Percentiles rank a stretch among this genome's conserved stretches.
Conservation (phyloP, 352 stramenopile species). For the Pythium dissimile region DNA sequence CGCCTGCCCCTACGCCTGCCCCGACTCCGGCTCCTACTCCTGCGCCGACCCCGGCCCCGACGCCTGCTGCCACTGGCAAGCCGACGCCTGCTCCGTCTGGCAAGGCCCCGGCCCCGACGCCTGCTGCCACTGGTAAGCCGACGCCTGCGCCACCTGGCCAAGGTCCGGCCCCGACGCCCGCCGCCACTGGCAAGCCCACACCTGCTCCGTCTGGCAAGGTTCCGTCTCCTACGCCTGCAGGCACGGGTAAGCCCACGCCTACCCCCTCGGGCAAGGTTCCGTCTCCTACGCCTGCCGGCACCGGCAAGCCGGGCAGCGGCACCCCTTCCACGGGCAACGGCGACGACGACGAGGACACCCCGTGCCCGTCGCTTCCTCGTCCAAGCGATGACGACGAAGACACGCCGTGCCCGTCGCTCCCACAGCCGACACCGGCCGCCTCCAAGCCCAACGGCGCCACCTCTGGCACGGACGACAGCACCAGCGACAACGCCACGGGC, state of each 20-base stretch:
- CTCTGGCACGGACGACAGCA: too few relatives aligned
- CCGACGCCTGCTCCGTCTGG: neutral
- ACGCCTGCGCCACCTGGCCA: too few relatives aligned
- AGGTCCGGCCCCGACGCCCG: neutral
- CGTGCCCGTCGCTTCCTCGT: slow-evolving; percentile 31
- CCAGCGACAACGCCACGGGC: neutral
- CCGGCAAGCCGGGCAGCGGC: neutral
- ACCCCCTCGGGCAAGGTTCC: neutral
- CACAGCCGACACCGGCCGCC: slow-evolving; percentile 15
- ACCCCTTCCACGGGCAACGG: neutral
- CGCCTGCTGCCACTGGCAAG: neutral
- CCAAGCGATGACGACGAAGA: slow-evolving; percentile 20
- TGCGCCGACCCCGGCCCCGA: neutral
- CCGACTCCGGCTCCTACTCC: slow-evolving; percentile 4
- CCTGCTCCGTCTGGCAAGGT: neutral
- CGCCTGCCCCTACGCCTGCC: slow-evolving; percentile 10
- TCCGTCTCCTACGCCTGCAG: neutral
- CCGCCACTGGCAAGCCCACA: neutral
- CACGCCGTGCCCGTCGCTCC: slow-evolving; percentile 13
- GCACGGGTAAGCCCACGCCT: neutral
- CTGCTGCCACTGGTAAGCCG: neutral
- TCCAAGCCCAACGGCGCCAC: slow-evolving; percentile 3
- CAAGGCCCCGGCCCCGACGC: neutral
- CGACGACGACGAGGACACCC: slow-evolving; percentile 14
- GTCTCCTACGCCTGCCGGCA: slow-evolving; percentile 1